Evolutionary conservation across 441 rosid species (phyloP).

Genomic region (Gossypium laxum): DNA sequence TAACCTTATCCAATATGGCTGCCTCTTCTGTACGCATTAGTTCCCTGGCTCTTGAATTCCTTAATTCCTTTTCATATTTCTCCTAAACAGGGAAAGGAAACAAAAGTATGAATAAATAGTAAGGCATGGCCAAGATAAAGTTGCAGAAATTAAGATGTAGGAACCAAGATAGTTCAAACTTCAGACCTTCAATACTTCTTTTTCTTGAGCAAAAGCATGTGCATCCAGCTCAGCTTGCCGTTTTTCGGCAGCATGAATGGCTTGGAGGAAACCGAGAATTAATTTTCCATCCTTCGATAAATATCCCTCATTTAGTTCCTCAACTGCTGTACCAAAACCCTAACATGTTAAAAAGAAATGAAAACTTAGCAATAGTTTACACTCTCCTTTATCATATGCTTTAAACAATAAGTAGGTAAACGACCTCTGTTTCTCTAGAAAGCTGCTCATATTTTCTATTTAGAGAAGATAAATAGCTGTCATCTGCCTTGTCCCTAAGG

Average conservation of each 20-base stretch:
- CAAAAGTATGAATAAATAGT: neutral
- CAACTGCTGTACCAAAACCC: slow-evolving; percentile 40
- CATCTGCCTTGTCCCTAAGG: slow-evolving; percentile 40
- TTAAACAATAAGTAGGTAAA: slow-evolving; percentile 11
- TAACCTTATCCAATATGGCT: slow-evolving; percentile 86
- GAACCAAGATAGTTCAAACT: slow-evolving; percentile 3
- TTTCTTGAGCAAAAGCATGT: slow-evolving; percentile 58
- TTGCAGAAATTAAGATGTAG: slow-evolving; percentile 1
- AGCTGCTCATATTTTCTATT: slow-evolving; percentile 20
- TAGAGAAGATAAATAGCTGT: slow-evolving; percentile 22
- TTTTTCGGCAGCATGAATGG: slow-evolving; percentile 81
- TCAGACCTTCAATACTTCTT: slow-evolving; percentile 60
- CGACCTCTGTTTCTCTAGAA: slow-evolving; percentile 38
- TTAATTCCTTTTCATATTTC: slow-evolving; percentile 76
- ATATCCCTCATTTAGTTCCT: slow-evolving; percentile 44
- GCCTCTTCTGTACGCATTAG: slow-evolving; percentile 92
- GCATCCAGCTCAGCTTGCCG: slow-evolving; percentile 85
- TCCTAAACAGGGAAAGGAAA: slow-evolving; percentile 37
- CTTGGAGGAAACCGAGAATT: slow-evolving; percentile 70
- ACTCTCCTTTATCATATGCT: slow-evolving; percentile 12
- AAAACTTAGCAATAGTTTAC: slow-evolving; percentile 13
- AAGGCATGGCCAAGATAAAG: neutral
- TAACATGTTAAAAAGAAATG: slow-evolving; percentile 27
- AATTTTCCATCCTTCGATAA: slow-evolving; percentile 59
- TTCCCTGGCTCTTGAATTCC: slow-evolving; percentile 82